Conservation (phyloP, 768 basidiomycete species). For the Albatrellus ellisii region DNA sequence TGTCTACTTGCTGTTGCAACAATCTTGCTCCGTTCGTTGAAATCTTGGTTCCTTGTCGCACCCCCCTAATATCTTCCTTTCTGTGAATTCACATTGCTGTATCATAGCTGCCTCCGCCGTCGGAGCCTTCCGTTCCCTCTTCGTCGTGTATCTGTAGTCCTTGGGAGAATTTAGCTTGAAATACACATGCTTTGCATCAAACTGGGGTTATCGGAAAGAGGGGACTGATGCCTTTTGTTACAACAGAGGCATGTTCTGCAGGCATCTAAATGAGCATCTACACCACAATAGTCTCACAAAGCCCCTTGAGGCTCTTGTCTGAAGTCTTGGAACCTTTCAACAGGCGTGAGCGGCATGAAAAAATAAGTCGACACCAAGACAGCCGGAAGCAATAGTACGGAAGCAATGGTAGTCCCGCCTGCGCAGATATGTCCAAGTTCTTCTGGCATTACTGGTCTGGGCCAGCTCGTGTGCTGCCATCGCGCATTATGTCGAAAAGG, state of each 20-base stretch:
- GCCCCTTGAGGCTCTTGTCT: constrained; percentile 58
- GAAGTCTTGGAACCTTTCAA: constrained; percentile 85
- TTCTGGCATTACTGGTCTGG: constrained; percentile 99
- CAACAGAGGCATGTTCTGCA: neutral
- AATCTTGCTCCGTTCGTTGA: neutral
- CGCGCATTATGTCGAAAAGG: neutral
- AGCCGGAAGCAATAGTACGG: too few species aligned
- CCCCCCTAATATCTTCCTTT: neutral
- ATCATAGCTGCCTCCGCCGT: too few species aligned
- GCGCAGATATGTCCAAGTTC: constrained; percentile 95
- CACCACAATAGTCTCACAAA: constrained; percentile 44
- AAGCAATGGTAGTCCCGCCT: constrained; percentile 36
- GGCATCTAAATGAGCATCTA: neutral
- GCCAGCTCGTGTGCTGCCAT: constrained; percentile 81
- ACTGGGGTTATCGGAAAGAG: neutral
- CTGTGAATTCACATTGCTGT: too few species aligned
- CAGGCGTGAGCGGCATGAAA: constrained; percentile 53
- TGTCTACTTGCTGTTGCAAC: neutral
- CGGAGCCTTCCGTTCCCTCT: neutral
- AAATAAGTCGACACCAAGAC: constrained; percentile 1
- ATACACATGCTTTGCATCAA: neutral
- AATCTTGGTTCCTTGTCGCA: too few species aligned
- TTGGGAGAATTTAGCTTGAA: neutral
- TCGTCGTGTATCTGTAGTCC: neutral
- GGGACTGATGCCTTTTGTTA: neutral